Evolutionary conservation across 352 stramenopile genomes (phyloP).

Genomic region (Peronospora farinosa): DNA sequence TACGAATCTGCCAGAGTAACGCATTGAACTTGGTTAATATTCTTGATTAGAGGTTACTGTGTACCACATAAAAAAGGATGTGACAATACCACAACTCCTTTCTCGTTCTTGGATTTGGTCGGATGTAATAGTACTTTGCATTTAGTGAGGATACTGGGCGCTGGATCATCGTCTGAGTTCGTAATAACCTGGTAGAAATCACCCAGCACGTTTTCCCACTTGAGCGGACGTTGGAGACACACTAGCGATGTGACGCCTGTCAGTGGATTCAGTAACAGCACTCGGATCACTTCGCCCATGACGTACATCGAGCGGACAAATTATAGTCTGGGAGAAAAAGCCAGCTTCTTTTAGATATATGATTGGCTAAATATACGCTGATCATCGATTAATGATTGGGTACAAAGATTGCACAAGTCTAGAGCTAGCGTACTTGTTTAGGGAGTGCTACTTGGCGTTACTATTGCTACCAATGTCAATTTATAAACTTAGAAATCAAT

Average conservation of each 20-base stretch:
- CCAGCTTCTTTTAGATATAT: constrained; percentile 1
- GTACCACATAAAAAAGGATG: no score
- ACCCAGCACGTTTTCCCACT: constrained; percentile 64
- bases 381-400: no score
- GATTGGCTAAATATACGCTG: no score
- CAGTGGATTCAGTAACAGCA: constrained; percentile 72
- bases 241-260: constrained; percentile 64
- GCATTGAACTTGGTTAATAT: no score
- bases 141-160: constrained; percentile 43
- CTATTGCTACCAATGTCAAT: no score
- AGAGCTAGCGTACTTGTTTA: no score
- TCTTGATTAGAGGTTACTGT: no score
- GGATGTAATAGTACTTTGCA: constrained; percentile 75
- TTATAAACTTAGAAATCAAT: no score
- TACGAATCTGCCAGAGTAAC: constrained; percentile 43
- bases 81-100: constrained; percentile 52
- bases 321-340: constrained; percentile 14
- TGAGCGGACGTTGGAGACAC: constrained; percentile 71
- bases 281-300: constrained; percentile 76
- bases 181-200: constrained; percentile 83
- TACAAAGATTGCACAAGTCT: no score
- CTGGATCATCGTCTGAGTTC: constrained; percentile 73
- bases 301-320: constrained; percentile 4
- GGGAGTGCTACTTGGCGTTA: no score
- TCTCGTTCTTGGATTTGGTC: constrained; percentile 77